These are phyloP conservation scores for Croton setiger DNA, from an alignment of 441 rosid genomes.

Conservation along the genomic window DNA sequence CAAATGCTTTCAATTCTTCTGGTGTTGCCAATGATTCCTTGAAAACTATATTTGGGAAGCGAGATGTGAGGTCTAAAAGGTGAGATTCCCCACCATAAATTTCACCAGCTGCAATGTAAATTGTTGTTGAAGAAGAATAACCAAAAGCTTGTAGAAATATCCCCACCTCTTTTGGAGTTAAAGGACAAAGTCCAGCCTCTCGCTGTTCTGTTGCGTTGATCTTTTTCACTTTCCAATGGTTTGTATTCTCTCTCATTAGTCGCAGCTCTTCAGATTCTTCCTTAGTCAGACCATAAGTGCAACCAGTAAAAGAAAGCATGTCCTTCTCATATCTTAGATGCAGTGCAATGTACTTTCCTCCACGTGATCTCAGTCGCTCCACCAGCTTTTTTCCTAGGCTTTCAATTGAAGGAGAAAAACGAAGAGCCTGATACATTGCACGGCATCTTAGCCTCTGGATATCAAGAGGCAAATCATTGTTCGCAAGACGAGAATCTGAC, in stretches of 20 bases:
- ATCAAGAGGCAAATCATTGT: slow-evolving; percentile 83
- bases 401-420: slow-evolving; percentile 73
- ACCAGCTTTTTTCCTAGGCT: slow-evolving; percentile 91
- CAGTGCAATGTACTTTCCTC: slow-evolving; percentile 79
- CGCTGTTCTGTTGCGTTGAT: slow-evolving; percentile 90
- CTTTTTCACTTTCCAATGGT: slow-evolving; percentile 88
- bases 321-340: slow-evolving; percentile 97
- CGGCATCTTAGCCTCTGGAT: slow-evolving; percentile 92
- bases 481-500: slow-evolving; percentile 96
- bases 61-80: slow-evolving; percentile 58
- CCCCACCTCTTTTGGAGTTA: slow-evolving; percentile 91
- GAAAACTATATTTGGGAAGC: slow-evolving; percentile 71
- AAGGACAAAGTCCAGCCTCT: slow-evolving; percentile 77
- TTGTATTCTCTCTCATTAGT: slow-evolving; percentile 75
- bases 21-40: slow-evolving; percentile 72
- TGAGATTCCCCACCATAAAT: slow-evolving; percentile 74
- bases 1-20: slow-evolving; percentile 57
- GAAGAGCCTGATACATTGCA: slow-evolving; percentile 64
- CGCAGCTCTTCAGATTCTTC: slow-evolving; percentile 78
- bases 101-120: slow-evolving; percentile 86
- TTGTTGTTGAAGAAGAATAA: slow-evolving; percentile 23
- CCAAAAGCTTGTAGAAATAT: slow-evolving; percentile 29
- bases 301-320: slow-evolving; percentile 95
- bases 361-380: slow-evolving; percentile 71
- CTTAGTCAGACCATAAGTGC: slow-evolving; percentile 76